These are phyloP conservation scores for Nissolia schottii DNA, from an alignment of 306 rosid genomes.

Conservation along the genomic window DNA sequence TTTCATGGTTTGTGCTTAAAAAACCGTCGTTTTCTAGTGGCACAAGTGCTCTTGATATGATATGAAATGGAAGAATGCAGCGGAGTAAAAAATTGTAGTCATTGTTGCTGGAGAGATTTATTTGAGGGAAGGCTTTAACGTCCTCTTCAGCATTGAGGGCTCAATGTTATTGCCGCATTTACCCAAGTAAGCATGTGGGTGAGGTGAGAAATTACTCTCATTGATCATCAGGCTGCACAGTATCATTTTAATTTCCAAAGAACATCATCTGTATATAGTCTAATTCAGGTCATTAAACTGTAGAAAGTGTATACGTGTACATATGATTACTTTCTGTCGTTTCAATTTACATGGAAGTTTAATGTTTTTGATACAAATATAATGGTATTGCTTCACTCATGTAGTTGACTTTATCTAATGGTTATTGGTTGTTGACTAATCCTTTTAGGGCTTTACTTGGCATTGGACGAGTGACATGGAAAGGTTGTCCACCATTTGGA, in stretches of 20 bases:
- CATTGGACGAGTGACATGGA: no score
- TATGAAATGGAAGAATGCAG: constrained; percentile 20
- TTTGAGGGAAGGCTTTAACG: constrained; percentile 6
- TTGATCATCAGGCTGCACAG: constrained; percentile 8
- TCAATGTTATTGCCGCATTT: constrained; percentile 14
- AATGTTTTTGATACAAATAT: not conserved
- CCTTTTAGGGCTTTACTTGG: no score
- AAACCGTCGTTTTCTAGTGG: constrained; percentile 3
- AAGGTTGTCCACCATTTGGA: no score
- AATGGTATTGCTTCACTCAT: no score
- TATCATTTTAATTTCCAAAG: constrained; percentile 13
- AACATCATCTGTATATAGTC: constrained; percentile 23
- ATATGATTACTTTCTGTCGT: constrained; percentile 24
- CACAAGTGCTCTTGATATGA: not conserved
- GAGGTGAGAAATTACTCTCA: constrained; percentile 18
- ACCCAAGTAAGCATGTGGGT: not conserved
- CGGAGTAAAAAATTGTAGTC: constrained; percentile 14
- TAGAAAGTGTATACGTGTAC: constrained; percentile 46
- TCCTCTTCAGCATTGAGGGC: constrained; percentile 2
- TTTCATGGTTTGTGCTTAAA: constrained; percentile 12
- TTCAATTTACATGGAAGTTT: not conserved
- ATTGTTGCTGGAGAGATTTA: constrained; percentile 14
- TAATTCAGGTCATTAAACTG: constrained; percentile 17
- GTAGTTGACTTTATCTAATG: no score
- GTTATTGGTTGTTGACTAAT: no score